phyloP scores from a whole-genome alignment of 306 rosid species.

The Luffa acutangula region DNA sequence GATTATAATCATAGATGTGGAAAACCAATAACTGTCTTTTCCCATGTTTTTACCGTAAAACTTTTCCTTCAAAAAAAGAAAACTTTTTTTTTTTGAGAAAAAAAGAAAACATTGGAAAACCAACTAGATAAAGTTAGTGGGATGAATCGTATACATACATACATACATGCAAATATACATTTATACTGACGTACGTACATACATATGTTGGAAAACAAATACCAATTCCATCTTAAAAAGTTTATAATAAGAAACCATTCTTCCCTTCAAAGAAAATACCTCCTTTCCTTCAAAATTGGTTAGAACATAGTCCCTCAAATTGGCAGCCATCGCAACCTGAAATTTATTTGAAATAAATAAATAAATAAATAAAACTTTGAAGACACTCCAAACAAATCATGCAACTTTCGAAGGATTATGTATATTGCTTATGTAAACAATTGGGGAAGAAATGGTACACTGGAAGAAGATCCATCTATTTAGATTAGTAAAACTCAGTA shows the following conservation, averaged over 20 bases:
- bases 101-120: neutral
- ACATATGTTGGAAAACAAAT: neutral
- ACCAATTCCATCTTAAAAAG: neutral
- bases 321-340: constrained; percentile 94
- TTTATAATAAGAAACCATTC: neutral
- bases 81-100: neutral
- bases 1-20: neutral
- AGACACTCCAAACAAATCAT: neutral
- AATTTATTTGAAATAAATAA: neutral
- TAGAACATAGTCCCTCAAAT: constrained; percentile 64
- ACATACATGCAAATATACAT: neutral
- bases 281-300: constrained; percentile 66
- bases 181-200: neutral
- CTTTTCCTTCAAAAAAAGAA: neutral
- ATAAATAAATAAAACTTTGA: neutral
- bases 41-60: neutral
- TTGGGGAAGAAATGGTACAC: neutral
- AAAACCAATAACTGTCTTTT: neutral
- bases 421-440: neutral
- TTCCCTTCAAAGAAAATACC: constrained; percentile 27
- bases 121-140: neutral
- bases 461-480: neutral
- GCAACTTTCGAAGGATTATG: neutral
- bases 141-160: neutral
- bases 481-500: neutral